Percentiles rank a stretch among this genome's conserved stretches.
Conservation (phyloP, 2,329 filamentous ascomycete species). For the Fusarium bulbicola region DNA sequence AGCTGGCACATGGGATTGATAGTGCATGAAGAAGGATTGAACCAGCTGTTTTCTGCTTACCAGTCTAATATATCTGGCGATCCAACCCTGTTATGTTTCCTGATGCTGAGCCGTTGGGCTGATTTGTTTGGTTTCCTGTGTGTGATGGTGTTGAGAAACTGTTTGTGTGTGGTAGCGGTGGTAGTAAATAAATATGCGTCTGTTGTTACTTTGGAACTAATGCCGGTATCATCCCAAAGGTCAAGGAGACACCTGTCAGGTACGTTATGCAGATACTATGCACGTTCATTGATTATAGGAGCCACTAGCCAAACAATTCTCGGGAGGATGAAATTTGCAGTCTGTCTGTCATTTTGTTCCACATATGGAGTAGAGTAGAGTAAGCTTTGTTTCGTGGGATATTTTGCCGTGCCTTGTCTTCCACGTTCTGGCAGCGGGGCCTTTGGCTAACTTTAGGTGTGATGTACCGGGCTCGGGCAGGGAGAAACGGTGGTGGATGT, state of each 20-base stretch:
- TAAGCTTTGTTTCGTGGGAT: conserved; percentile 36
- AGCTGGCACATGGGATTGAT: neutral
- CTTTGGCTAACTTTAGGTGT: neutral
- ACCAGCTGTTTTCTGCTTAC: neutral
- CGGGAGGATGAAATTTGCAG: conserved; percentile 7
- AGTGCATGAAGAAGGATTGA: conserved; percentile 18
- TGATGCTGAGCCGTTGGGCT: neutral
- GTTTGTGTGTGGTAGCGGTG: neutral
- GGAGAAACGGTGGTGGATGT: conserved; percentile 23
- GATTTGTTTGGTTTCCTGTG: conserved; percentile 7
- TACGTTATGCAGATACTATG: conserved; percentile 19
- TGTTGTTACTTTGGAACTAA: neutral
- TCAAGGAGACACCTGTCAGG: conserved; percentile 24
- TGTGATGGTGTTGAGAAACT: neutral
- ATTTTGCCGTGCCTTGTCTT: conserved; percentile 21
- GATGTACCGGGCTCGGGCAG: neutral
- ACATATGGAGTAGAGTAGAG: neutral
- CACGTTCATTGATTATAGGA: neutral
- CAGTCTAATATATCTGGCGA: neutral
- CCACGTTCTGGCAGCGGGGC: conserved; percentile 21
- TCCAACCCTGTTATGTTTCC: neutral
- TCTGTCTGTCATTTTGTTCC: conserved; percentile 1
- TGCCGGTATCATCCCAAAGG: conserved; percentile 8
- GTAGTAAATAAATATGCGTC: neutral
- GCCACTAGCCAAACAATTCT: neutral